These are phyloP conservation scores for Erysiphe pulchra DNA, from an alignment of 2,329 filamentous ascomycete species.

Conservation along the genomic window DNA sequence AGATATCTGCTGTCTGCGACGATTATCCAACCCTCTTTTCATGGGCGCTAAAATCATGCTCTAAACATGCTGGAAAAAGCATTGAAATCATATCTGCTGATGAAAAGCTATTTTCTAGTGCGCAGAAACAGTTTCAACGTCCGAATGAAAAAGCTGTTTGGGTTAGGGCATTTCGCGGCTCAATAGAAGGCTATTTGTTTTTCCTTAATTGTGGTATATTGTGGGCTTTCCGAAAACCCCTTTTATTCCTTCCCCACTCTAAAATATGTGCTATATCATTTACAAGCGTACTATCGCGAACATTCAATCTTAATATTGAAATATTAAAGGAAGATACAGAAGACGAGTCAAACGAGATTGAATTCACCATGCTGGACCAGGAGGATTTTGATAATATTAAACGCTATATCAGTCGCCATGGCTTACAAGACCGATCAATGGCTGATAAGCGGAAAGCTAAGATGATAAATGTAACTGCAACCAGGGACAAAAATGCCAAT, in stretches of 20 bases:
- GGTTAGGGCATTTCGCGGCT: slow-evolving; percentile 38
- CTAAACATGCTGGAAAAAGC: slow-evolving; percentile 22
- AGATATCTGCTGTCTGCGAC: slow-evolving; percentile 29
- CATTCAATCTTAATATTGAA: slow-evolving; percentile 41
- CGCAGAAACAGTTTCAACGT: slow-evolving; percentile 28
- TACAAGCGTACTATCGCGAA: slow-evolving; percentile 39
- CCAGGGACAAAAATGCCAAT: slow-evolving; percentile 17
- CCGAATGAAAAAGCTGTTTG: slow-evolving; percentile 36
- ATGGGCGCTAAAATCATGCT: slow-evolving; percentile 29
- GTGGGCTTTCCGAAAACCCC: slow-evolving; percentile 45
- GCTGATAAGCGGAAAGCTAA: slow-evolving; percentile 41
- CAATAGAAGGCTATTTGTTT: slow-evolving; percentile 42
- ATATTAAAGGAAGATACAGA: slow-evolving; percentile 20
- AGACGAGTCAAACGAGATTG: slow-evolving; percentile 28
- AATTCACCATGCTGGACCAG: slow-evolving; percentile 45
- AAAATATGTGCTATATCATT: slow-evolving; percentile 38
- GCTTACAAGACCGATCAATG: slow-evolving; percentile 41
- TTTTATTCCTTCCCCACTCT: slow-evolving; percentile 35
- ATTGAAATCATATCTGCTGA: slow-evolving; percentile 26
- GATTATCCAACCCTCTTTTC: slow-evolving; percentile 31
- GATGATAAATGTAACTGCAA: slow-evolving; percentile 27
- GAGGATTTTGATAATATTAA: slow-evolving; percentile 40
- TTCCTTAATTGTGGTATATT: slow-evolving; percentile 40
- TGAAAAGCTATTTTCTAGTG: slow-evolving; percentile 29
- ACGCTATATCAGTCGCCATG: slow-evolving; percentile 32